Percentiles rank a stretch among this genome's conserved stretches.
phyloP scores from a whole-genome alignment of 169 alveolate genomes.

The Plasmodium yoelii region DNA sequence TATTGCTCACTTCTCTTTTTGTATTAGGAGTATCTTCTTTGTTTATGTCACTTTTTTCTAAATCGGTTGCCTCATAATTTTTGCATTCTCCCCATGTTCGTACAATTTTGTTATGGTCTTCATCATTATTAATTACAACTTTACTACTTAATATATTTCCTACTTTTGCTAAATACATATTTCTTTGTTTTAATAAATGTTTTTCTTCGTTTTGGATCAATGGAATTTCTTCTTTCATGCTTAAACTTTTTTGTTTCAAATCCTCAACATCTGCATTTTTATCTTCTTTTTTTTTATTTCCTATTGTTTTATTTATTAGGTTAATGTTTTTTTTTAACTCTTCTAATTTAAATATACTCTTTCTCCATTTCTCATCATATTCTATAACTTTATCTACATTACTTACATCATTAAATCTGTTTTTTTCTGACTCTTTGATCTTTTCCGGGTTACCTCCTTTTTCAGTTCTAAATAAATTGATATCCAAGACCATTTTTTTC shows the following conservation, averaged over 20 bases:
- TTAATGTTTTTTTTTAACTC: constrained; percentile 84
- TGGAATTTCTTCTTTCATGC: constrained; percentile 82
- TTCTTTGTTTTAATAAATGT: constrained; percentile 81
- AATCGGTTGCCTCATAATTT: constrained; percentile 82
- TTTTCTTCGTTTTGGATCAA: constrained; percentile 80
- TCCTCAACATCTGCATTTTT: constrained; percentile 79
- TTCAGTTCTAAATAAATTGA: constrained; percentile 81
- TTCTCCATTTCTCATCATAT: constrained; percentile 88
- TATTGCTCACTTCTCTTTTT: constrained; percentile 17
- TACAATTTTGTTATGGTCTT: constrained; percentile 92
- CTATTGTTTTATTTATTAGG: constrained; percentile 79
- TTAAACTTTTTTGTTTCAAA: constrained; percentile 81
- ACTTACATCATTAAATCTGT: constrained; percentile 81
- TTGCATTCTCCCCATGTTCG: constrained; percentile 94
- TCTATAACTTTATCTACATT: constrained; percentile 84
- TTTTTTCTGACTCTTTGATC: constrained; percentile 81
- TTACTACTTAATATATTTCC: constrained; percentile 95
- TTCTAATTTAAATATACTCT: constrained; percentile 84
- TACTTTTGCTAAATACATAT: constrained; percentile 81
- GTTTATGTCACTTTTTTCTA: neutral
- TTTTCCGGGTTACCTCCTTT: constrained; percentile 78
- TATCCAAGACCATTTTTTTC: constrained; percentile 82
- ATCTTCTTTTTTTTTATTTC: constrained; percentile 76
- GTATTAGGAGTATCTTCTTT: neutral
- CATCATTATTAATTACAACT: constrained; percentile 95